phyloP scores from a whole-genome alignment of 306 rosid genomes.

The Fagus sylvatica region DNA sequence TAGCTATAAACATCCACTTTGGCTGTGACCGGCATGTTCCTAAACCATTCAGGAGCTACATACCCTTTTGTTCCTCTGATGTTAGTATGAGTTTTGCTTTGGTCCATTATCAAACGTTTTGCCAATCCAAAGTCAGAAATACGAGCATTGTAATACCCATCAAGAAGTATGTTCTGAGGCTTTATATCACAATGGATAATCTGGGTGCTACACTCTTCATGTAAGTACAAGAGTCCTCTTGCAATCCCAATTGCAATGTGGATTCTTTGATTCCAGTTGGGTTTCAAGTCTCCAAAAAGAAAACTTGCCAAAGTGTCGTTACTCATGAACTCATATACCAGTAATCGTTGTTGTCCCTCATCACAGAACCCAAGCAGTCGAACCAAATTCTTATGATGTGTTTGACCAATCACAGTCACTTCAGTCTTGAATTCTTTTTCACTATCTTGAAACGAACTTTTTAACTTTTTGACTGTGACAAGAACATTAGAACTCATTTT shows the following conservation, averaged over 20 bases:
- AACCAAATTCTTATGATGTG: neutral
- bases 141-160: slow-evolving; percentile 9
- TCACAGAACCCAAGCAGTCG: slow-evolving; percentile 20
- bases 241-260: slow-evolving; percentile 29
- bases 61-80: slow-evolving; percentile 47
- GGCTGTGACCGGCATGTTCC: slow-evolving; percentile 2
- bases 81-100: slow-evolving; percentile 26
- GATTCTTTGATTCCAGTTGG: slow-evolving; percentile 13
- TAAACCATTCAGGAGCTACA: slow-evolving; percentile 46
- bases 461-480: slow-evolving; percentile 48
- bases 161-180: slow-evolving; percentile 50
- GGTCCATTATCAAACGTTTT: slow-evolving; percentile 38
- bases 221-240: too few species aligned
- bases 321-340: slow-evolving; percentile 22
- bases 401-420: too few species aligned
- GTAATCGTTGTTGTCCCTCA: neutral
- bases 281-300: slow-evolving; percentile 17
- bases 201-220: too few species aligned
- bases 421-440: slow-evolving; percentile 32
- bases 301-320: slow-evolving; percentile 26
- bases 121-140: slow-evolving; percentile 46
- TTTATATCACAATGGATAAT: slow-evolving; percentile 35
- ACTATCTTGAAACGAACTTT: slow-evolving; percentile 34
- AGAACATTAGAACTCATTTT: neutral
- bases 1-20: slow-evolving; percentile 45